Percentiles rank a stretch among this genome's conserved stretches.
These are phyloP conservation scores for Ceratocystis alfenasii DNA, from an alignment of 2,329 filamentous ascomycete genomes.

Conservation along the genomic window DNA sequence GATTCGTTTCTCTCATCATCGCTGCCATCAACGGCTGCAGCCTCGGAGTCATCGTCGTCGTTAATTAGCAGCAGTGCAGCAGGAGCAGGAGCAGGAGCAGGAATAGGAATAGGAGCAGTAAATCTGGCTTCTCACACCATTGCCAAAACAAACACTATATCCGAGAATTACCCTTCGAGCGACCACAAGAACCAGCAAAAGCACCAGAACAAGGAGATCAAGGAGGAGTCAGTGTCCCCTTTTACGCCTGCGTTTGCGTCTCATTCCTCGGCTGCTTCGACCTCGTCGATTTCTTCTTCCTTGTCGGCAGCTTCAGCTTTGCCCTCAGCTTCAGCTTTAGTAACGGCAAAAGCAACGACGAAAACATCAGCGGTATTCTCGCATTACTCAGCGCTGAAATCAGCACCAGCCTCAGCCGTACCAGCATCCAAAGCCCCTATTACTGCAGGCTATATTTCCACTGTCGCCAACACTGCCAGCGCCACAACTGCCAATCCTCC, in stretches of 20 bases:
- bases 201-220: not conserved
- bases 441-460: not conserved
- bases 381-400: too few relatives aligned
- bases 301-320: too few relatives aligned
- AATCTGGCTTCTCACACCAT: not conserved
- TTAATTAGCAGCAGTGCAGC: not conserved
- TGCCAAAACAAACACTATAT: not conserved
- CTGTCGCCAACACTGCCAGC: not conserved
- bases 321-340: too few relatives aligned
- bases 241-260: constrained; percentile 9
- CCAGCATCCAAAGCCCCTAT: constrained; percentile 1
- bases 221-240: not conserved
- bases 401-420: too few relatives aligned
- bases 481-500: not conserved
- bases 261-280: not conserved
- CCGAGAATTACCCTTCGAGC: constrained; percentile 3
- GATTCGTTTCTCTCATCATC: not conserved
- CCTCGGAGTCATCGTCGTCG: not conserved
- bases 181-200: not conserved
- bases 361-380: not conserved
- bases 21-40: not conserved
- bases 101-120: too few relatives aligned
- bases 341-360: not conserved
- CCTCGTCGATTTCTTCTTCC: not conserved
- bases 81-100: too few relatives aligned